phyloP scores from a whole-genome alignment of 139 green algal species.

The Closterium sp. region DNA sequence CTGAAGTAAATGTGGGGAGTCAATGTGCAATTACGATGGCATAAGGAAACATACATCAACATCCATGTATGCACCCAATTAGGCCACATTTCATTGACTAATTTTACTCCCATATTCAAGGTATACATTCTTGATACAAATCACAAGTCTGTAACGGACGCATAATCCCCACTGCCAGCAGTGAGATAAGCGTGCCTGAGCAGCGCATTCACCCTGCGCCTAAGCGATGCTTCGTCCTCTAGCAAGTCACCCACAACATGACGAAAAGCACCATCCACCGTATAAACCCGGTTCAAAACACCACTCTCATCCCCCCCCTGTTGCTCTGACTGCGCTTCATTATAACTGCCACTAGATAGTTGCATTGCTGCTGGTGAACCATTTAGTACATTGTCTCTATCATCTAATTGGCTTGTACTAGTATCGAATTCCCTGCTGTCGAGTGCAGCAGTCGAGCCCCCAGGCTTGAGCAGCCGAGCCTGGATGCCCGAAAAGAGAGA shows the following conservation, averaged over 20 bases:
- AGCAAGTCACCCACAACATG: not conserved
- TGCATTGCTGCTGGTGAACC: not conserved
- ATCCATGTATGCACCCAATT: no score
- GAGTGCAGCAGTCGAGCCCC: not conserved
- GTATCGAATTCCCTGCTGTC: not conserved
- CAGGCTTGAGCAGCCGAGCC: not conserved
- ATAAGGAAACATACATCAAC: no score
- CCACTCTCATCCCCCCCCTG: not conserved
- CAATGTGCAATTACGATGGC: no score
- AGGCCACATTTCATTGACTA: no score
- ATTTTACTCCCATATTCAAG: no score
- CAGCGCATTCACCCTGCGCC: not conserved
- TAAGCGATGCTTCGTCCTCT: not conserved
- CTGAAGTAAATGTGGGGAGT: no score
- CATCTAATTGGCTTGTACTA: not conserved
- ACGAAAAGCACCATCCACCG: not conserved
- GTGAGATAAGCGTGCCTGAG: not conserved
- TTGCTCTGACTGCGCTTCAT: not conserved
- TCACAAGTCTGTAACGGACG: no score
- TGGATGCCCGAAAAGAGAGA: not conserved
- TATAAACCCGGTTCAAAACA: not conserved
- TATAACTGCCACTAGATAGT: not conserved
- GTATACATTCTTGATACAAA: no score
- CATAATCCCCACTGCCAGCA: no score
- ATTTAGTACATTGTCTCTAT: not conserved